These are phyloP conservation scores for Tylopilus orsonianus DNA, from an alignment of 1,284 basidiomycete genomes.

Conservation along the genomic window DNA sequence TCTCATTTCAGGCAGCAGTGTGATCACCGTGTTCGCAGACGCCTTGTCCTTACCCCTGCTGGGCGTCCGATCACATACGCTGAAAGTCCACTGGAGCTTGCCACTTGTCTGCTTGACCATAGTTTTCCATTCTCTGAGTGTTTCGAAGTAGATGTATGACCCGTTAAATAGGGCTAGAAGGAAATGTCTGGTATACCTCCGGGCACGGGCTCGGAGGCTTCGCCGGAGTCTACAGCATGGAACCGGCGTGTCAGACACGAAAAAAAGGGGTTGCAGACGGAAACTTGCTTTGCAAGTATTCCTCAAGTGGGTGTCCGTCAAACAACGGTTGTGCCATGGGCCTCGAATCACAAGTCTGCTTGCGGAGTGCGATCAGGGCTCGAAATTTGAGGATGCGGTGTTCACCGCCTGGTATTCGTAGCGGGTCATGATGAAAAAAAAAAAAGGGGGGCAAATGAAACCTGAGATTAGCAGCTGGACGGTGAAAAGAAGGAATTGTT, in stretches of 20 bases:
- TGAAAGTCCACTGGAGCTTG: background rate
- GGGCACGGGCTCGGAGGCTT: conserved; percentile 44
- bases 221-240: conserved; percentile 52
- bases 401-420: conserved; percentile 27
- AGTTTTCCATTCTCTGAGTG: conserved; percentile 30
- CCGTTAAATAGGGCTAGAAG: conserved; percentile 20
- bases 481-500: too few species aligned
- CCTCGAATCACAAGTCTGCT: conserved; percentile 3
- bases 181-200: conserved; percentile 31
- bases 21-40: background rate
- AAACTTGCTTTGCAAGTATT: conserved; percentile 65
- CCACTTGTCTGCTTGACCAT: conserved; percentile 11
- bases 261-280: conserved; percentile 5
- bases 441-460: too few species aligned
- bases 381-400: conserved; percentile 15
- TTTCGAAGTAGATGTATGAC: conserved; percentile 12
- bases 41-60: background rate
- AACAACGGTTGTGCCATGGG: conserved; percentile 76
- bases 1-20: background rate
- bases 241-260: conserved; percentile 14
- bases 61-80: background rate
- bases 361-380: conserved; percentile 11
- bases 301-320: conserved; percentile 72
- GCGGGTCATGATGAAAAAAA: conserved; percentile 25
- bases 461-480: too few species aligned